These are phyloP conservation scores for Aspergillus nomiae DNA, from an alignment of 2,329 filamentous ascomycete genomes.

Conservation along the genomic window DNA sequence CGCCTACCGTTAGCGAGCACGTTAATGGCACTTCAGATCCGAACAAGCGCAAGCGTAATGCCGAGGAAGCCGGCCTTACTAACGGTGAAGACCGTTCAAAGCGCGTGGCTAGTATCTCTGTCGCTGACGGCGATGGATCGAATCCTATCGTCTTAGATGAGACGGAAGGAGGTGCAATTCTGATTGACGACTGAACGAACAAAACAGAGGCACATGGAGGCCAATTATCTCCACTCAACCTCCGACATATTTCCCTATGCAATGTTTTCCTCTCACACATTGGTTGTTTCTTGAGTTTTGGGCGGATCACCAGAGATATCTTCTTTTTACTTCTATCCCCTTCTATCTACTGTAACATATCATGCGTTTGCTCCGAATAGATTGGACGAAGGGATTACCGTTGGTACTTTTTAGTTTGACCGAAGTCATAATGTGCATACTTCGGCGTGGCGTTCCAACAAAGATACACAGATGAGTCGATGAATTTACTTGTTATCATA, in stretches of 20 bases:
- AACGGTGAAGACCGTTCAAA: slow-evolving; percentile 46
- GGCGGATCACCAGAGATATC: background rate
- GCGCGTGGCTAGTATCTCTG: slow-evolving; percentile 35
- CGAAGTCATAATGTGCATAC: background rate
- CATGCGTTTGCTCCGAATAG: slow-evolving; percentile 13
- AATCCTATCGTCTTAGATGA: slow-evolving; percentile 51
- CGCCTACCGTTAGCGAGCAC: slow-evolving; percentile 33
- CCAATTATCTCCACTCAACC: background rate
- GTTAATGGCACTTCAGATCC: slow-evolving; percentile 25
- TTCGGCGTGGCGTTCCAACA: background rate
- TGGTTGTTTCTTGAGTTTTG: background rate
- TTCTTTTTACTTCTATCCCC: slow-evolving; percentile 9
- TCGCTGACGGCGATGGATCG: slow-evolving; percentile 45
- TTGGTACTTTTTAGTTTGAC: background rate
- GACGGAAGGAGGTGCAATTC: slow-evolving; percentile 60
- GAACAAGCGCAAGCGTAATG: slow-evolving; percentile 49
- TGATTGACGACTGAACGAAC: slow-evolving; percentile 55
- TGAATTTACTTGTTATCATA: slow-evolving; percentile 3
- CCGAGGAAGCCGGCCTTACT: slow-evolving; percentile 41
- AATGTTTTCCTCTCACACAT: background rate
- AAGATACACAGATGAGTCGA: background rate
- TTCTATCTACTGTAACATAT: slow-evolving; percentile 21
- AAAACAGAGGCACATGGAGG: background rate
- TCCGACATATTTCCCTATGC: background rate
- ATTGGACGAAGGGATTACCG: background rate